These are phyloP conservation scores for Malus sieversii DNA, from an alignment of 306 rosid species.

Conservation along the genomic window DNA sequence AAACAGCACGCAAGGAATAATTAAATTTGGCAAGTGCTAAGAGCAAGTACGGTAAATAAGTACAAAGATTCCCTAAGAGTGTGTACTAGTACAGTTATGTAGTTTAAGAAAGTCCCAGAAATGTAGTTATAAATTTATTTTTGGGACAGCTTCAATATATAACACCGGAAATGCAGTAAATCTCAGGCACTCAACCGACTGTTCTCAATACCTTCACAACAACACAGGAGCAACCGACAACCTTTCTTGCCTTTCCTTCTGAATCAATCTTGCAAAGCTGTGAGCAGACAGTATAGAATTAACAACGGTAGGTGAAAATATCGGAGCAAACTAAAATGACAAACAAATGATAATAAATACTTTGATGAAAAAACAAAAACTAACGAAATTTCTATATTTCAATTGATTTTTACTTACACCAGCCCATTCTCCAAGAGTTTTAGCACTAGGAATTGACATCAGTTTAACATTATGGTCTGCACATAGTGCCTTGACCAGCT, in stretches of 20 bases:
- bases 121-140: too few relatives aligned
- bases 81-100: neutral
- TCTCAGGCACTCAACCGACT: neutral
- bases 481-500: conserved; percentile 77
- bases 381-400: neutral
- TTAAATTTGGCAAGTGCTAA: neutral
- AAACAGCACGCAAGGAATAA: neutral
- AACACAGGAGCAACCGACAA: conserved; percentile 56
- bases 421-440: conserved; percentile 94
- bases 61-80: neutral
- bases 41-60: too few relatives aligned
- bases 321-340: neutral
- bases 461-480: conserved; percentile 73
- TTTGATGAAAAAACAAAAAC: neutral
- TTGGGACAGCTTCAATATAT: neutral
- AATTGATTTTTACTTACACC: conserved; percentile 52
- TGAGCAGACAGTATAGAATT: neutral
- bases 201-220: conserved; percentile 57
- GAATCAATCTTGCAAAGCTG: conserved; percentile 82
- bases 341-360: neutral
- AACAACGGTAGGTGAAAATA: neutral
- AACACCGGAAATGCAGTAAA: neutral
- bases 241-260: conserved; percentile 70
- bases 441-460: conserved; percentile 70
- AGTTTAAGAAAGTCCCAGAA: neutral